Conservation (phyloP, 1,139 yeast species). For the Geotrichum europaeum region DNA sequence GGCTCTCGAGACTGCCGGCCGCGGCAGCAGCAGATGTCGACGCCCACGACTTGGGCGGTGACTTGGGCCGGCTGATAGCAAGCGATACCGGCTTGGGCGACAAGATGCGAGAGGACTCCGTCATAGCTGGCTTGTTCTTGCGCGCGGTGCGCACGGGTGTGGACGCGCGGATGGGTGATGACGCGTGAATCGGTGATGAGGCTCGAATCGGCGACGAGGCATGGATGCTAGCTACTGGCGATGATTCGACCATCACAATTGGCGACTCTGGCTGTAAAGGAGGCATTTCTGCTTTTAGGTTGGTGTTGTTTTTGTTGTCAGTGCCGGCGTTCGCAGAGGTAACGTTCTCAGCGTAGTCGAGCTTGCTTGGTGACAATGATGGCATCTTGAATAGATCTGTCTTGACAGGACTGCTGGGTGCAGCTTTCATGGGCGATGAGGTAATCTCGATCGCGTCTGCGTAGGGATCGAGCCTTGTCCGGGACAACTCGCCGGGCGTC, state of each 20-base stretch:
- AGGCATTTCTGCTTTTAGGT: neutral
- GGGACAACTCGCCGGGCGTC: neutral
- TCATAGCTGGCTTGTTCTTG: neutral
- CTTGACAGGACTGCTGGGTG: neutral
- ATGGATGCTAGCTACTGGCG: too few relatives aligned
- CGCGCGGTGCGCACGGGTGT: neutral
- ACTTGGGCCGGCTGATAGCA: neutral
- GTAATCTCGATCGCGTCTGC: neutral
- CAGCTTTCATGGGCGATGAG: neutral
- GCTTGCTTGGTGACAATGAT: neutral
- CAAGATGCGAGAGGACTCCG: neutral
- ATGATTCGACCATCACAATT: neutral
- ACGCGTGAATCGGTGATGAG: neutral
- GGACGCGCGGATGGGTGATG: neutral
- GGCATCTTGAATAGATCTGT: neutral
- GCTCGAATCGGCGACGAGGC: neutral
- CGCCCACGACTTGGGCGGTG: neutral
- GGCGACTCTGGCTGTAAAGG: neutral
- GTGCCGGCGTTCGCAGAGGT: neutral
- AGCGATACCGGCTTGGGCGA: neutral
- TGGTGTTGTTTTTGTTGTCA: neutral
- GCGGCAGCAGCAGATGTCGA: neutral
- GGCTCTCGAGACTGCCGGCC: neutral
- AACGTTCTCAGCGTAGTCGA: neutral
- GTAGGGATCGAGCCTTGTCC: neutral